These are phyloP conservation scores for Metarhizium humberi DNA, from an alignment of 2,329 filamentous ascomycete species.

Conservation along the genomic window DNA sequence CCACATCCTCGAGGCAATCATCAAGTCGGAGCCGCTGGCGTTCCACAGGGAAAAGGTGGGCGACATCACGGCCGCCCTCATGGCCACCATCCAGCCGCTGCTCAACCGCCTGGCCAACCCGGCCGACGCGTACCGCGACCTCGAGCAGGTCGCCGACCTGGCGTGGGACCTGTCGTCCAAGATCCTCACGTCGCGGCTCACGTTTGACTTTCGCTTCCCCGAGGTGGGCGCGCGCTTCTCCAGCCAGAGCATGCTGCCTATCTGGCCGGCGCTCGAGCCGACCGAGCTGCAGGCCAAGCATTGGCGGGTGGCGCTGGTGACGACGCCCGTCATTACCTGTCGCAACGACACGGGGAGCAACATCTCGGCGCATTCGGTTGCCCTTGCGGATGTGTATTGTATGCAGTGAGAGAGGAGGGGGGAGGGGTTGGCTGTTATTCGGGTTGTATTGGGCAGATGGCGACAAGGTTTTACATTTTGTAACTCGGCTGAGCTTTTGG, in stretches of 20 bases:
- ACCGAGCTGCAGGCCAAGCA: slow-evolving; percentile 39
- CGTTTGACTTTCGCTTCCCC: slow-evolving; percentile 40
- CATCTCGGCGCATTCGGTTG: slow-evolving; percentile 34
- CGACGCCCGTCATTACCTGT: slow-evolving; percentile 45
- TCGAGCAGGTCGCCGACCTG: slow-evolving; percentile 29
- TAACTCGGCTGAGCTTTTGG: neutral
- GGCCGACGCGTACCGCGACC: slow-evolving; percentile 30
- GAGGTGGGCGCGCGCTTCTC: slow-evolving; percentile 40
- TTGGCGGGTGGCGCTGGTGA: slow-evolving; percentile 42
- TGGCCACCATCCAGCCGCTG: slow-evolving; percentile 28
- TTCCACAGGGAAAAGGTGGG: slow-evolving; percentile 26
- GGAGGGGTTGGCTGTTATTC: neutral
- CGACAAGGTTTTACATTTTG: neutral
- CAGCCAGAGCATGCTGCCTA: slow-evolving; percentile 35
- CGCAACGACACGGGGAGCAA: slow-evolving; percentile 39
- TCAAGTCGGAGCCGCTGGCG: slow-evolving; percentile 21
- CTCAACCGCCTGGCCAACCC: slow-evolving; percentile 25
- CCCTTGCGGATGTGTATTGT: slow-evolving; percentile 37
- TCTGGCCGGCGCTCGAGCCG: slow-evolving; percentile 32
- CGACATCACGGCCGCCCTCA: slow-evolving; percentile 31
- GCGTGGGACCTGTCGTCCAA: slow-evolving; percentile 37
- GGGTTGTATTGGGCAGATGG: too few relatives aligned
- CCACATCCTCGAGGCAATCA: slow-evolving; percentile 26
- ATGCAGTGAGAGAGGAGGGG: slow-evolving; percentile 26
- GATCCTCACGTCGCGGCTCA: slow-evolving; percentile 34